phyloP scores from a whole-genome alignment of 2,329 filamentous ascomycete species.

The Diaporthe batatas region DNA sequence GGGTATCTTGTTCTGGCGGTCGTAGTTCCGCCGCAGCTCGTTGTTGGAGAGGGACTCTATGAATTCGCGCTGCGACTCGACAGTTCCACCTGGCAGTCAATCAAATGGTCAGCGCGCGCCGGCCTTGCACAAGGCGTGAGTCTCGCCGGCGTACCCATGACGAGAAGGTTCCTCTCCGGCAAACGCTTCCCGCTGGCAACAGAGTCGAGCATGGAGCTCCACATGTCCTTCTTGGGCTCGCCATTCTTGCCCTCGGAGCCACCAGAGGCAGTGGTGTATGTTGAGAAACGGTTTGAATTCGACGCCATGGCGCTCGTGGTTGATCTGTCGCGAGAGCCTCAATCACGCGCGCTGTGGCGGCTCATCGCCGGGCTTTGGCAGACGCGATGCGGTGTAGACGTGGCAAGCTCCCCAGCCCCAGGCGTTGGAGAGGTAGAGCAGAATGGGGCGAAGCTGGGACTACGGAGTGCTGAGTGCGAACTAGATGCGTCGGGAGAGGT shows the following conservation, averaged over 20 bases:
- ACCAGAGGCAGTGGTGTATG: conserved; percentile 64
- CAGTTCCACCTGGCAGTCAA: conserved; percentile 75
- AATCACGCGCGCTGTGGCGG: conserved; percentile 37
- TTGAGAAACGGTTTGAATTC: conserved; percentile 69
- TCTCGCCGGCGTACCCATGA: conserved; percentile 73
- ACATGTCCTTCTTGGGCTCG: conserved; percentile 89
- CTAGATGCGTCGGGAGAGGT: conserved; percentile 25
- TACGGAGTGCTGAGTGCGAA: neutral
- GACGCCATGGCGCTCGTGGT: conserved; percentile 52
- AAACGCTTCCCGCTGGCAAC: conserved; percentile 91
- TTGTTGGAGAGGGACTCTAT: conserved; percentile 73
- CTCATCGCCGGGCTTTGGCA: conserved; percentile 40
- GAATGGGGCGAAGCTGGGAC: conserved; percentile 5
- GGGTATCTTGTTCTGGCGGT: conserved; percentile 71
- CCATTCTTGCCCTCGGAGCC: conserved; percentile 70
- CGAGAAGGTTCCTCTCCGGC: conserved; percentile 90
- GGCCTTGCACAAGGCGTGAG: conserved; percentile 4
- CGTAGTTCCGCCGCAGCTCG: conserved; percentile 66
- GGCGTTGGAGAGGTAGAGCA: conserved; percentile 18
- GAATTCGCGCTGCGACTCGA: conserved; percentile 87
- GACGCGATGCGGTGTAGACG: conserved; percentile 38
- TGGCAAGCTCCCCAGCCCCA: conserved; percentile 24
- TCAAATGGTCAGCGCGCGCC: conserved; percentile 21
- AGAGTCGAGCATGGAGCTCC: conserved; percentile 92
- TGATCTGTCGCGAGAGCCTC: conserved; percentile 37